phyloP scores from a whole-genome alignment of 2,329 filamentous ascomycete species.

The Berkeleyomyces rouxiae region DNA sequence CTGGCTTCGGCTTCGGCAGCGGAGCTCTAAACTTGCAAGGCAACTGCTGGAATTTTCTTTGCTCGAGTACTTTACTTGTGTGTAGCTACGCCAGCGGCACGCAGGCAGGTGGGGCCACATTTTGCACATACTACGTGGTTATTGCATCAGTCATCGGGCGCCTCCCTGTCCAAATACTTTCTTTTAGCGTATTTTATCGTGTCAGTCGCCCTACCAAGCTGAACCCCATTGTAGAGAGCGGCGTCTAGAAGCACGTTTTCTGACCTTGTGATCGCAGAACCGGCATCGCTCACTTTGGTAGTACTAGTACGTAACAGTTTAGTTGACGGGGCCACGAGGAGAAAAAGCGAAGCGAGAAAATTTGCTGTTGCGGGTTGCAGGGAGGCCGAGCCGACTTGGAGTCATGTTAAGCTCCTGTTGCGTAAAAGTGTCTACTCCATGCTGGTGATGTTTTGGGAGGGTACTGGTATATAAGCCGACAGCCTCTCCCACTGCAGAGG shows the following conservation, averaged over 20 bases:
- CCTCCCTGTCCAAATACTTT: background rate
- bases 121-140: no score
- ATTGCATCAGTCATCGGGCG: no score
- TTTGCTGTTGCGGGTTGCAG: background rate
- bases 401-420: background rate
- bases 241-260: background rate
- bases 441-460: background rate
- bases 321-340: background rate
- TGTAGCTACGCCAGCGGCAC: no score
- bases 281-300: background rate
- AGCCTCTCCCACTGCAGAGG: background rate
- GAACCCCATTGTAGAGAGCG: background rate
- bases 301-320: conserved; percentile 1
- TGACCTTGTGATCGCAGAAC: background rate
- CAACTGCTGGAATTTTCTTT: background rate
- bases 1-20: background rate
- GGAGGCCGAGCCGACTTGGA: background rate
- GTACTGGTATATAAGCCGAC: background rate
- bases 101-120: no score
- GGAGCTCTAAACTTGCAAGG: background rate
- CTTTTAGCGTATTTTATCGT: background rate
- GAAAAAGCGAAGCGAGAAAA: background rate
- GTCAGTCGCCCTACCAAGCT: background rate
- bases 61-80: background rate
- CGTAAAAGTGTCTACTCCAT: no score